Evolutionary conservation across 306 rosid genomes (phyloP).

Genomic region (Castanea mollissima): DNA sequence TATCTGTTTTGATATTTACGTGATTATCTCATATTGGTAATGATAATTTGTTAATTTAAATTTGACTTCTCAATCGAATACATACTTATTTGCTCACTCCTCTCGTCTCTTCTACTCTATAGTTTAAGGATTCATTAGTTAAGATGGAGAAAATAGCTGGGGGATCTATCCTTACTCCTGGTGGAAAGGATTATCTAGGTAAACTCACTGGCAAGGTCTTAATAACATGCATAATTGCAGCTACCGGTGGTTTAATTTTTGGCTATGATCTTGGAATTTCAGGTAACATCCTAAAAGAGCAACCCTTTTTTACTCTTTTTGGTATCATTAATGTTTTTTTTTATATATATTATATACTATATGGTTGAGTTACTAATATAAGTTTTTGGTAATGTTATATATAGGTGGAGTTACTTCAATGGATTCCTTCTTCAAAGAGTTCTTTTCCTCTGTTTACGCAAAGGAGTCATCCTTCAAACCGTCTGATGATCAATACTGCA

Average conservation of each 20-base stretch:
- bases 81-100: no score
- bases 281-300: conserved; percentile 34
- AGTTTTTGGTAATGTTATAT: conserved; percentile 1
- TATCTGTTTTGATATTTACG: not conserved
- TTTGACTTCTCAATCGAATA: no score
- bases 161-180: not conserved
- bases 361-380: not conserved
- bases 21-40: not conserved
- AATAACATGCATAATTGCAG: conserved; percentile 53
- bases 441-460: conserved; percentile 61
- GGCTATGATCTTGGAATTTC: conserved; percentile 88
- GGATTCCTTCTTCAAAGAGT: conserved; percentile 54
- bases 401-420: conserved; percentile 88
- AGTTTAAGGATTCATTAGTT: not conserved
- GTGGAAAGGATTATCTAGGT: conserved; percentile 42
- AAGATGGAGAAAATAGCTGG: conserved; percentile 25
- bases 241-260: conserved; percentile 69
- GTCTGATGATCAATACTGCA: conserved; percentile 61
- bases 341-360: not conserved
- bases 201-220: conserved; percentile 55
- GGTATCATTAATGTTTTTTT: not conserved
- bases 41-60: not conserved
- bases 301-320: not conserved
- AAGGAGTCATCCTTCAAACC: conserved; percentile 26
- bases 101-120: no score